Percentiles rank a stretch among this genome's conserved stretches.
These are phyloP conservation scores for Nitzschia palea DNA, from an alignment of 108 stramenopile species.

Conservation along the genomic window DNA sequence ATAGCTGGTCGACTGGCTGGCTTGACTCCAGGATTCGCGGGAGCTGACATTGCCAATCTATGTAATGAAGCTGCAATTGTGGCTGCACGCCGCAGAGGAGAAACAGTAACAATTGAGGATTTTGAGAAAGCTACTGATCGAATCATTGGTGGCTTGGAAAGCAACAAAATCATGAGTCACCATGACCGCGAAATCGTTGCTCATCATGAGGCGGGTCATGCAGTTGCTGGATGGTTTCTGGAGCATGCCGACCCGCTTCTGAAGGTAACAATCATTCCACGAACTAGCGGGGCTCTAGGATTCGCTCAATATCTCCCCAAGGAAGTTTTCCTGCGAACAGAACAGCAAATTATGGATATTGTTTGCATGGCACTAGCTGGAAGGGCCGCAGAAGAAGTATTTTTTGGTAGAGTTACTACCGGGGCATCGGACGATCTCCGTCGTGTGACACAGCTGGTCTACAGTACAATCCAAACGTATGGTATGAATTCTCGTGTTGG, in stretches of 20 bases:
- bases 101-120: constrained; percentile 82
- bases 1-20: constrained; percentile 88
- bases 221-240: constrained; percentile 93
- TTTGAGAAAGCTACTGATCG: constrained; percentile 95
- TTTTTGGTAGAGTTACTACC: constrained; percentile 93
- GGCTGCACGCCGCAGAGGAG: constrained; percentile 89
- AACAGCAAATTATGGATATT: constrained; percentile 94
- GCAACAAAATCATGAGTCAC: constrained; percentile 89
- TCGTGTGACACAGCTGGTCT: constrained; percentile 92
- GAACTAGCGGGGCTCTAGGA: constrained; percentile 89
- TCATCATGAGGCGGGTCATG: constrained; percentile 98
- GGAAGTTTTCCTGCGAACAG: constrained; percentile 79
- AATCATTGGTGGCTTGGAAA: constrained; percentile 95
- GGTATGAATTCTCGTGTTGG: constrained; percentile 96
- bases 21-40: constrained; percentile 92
- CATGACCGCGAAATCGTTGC: constrained; percentile 92
- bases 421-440: constrained; percentile 95
- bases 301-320: constrained; percentile 97
- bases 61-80: constrained; percentile 98
- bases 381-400: constrained; percentile 92
- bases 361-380: constrained; percentile 97
- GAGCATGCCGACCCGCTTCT: constrained; percentile 95
- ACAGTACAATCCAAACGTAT: constrained; percentile 90
- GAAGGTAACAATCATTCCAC: constrained; percentile 97
- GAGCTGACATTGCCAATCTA: constrained; percentile 97